Conservation (phyloP, 2,329 filamentous ascomycete genomes). For the Fusarium multiceps region DNA sequence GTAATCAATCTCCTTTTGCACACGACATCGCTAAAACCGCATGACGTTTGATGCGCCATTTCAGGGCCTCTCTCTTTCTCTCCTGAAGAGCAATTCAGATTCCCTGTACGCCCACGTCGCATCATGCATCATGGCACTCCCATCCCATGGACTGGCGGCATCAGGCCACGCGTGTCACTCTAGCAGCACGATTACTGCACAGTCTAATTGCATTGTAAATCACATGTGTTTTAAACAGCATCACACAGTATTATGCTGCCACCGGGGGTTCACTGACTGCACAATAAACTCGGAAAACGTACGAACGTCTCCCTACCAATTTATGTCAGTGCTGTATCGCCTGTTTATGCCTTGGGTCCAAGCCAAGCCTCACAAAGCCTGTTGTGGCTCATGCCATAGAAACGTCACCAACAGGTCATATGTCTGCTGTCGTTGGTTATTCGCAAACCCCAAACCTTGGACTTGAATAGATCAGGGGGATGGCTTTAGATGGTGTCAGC, state of each 20-base stretch:
- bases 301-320: constrained; percentile 29
- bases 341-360: constrained; percentile 27
- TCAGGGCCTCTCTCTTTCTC: constrained; percentile 5
- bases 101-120: constrained; percentile 16
- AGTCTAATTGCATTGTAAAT: constrained; percentile 14
- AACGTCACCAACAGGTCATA: constrained; percentile 45
- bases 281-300: constrained; percentile 33
- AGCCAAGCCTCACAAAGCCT: constrained; percentile 34
- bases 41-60: constrained; percentile 1
- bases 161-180: constrained; percentile 33
- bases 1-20: constrained; percentile 23
- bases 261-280: constrained; percentile 1
- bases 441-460: background rate
- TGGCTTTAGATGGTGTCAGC: constrained; percentile 7
- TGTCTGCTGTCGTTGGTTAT: constrained; percentile 25
- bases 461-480: background rate
- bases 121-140: constrained; percentile 26
- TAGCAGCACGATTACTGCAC: background rate
- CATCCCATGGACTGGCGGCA: constrained; percentile 18
- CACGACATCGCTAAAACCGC: background rate
- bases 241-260: constrained; percentile 10
- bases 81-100: constrained; percentile 11
- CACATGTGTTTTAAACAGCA: constrained; percentile 21
- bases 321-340: constrained; percentile 19
- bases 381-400: constrained; percentile 39